Base-by-base conservation (phyloP, 257 asterid species). In the Solanum etuberosum region DNA sequence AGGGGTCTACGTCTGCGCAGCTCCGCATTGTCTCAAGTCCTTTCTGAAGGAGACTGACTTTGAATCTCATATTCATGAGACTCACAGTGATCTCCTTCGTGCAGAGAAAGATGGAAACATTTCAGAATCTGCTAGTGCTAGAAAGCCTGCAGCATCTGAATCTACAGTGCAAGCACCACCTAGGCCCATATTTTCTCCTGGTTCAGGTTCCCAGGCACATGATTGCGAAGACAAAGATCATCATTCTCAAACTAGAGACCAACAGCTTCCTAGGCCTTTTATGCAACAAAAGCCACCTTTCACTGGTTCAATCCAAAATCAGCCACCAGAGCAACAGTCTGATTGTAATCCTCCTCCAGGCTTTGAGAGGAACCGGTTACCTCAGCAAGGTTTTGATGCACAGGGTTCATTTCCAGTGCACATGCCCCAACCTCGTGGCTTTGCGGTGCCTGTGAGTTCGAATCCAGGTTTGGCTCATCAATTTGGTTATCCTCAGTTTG, bases 1-100 rank as follows among this genome's bases (percentile, higher is more conserved):
- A 91, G 98, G 98, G 78, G 92, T 97, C 86, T 90, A 91, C 81
- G 51, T 97, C 48, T 96, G 99, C 83, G 99, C 98, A 35, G 99
- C 99, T 61, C 98, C 99, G 35, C 98, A 94, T 88, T 97, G 99
- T 87, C 92, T 95, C 90, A 97, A 95, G 91, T 96, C 99, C 74
- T 97, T 97, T 91, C 86, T 97, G 51, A 95, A 95, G 93, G 93
- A 94, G 92, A 89, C 88, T 83, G 99, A 96, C 4, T 93, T 96
- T 37, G 96, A 91, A 89, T 89, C 91, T 27, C 99, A 97, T 92
- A 92, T 97, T 59, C 88, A 90, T 34, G 92, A 82, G 88, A 89
- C 61, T 63, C 98, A 95, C 88, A 89, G 91, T 35, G 96, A 96
- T 89, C 97, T 97, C 46, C 91, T 94, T 83, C 90, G 89, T 74